Evolutionary conservation across 73 alveolate species (phyloP).

Genomic region (Stentor coeruleus): DNA sequence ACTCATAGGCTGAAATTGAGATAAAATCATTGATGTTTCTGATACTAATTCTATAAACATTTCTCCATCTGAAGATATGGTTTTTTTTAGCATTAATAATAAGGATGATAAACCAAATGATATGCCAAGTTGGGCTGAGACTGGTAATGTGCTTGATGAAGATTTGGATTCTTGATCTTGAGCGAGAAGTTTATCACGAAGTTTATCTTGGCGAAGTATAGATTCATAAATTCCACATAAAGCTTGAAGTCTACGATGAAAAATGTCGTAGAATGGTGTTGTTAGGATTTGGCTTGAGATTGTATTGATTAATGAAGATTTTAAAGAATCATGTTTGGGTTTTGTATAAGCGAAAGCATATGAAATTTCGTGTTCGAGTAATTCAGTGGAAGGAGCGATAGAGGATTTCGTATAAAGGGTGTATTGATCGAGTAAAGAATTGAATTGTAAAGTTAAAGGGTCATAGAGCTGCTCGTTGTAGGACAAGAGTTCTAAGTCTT

Average conservation of each 20-base stretch:
- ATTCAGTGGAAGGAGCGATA: background rate
- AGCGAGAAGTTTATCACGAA: background rate
- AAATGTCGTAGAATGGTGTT: background rate
- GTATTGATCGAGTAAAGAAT: background rate
- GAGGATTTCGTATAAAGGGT: background rate
- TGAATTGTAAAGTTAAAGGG: background rate
- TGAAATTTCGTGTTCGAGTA: background rate
- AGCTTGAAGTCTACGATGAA: constrained; percentile 12
- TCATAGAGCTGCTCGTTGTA: background rate
- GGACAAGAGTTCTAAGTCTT: background rate
- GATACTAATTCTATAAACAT: background rate
- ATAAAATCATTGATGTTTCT: background rate
- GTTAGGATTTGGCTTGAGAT: background rate
- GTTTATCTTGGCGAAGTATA: background rate
- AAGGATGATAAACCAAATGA: background rate
- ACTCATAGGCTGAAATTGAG: background rate
- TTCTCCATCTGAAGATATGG: background rate
- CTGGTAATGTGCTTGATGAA: background rate
- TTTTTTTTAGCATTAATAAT: background rate
- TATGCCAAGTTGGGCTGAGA: background rate
- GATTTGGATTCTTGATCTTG: background rate
- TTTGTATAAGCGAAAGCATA: background rate
- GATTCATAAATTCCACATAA: constrained; percentile 6
- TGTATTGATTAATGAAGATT: background rate
- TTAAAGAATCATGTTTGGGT: background rate